Conservation (phyloP, 1,139 yeast species). For the Pichia sp. region DNA sequence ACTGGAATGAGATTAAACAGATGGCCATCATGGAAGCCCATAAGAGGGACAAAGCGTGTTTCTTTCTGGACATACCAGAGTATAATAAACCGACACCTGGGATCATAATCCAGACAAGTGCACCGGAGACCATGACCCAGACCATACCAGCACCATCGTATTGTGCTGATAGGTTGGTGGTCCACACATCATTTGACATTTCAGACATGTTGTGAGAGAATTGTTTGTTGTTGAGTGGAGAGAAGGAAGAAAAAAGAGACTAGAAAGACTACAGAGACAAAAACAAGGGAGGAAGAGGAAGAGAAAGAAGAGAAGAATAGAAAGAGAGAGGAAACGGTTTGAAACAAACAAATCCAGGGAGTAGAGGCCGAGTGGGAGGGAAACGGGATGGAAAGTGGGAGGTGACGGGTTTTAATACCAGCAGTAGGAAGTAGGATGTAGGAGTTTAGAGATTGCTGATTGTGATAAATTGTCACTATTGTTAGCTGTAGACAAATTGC, state of each 20-base stretch:
- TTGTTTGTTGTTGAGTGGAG: not conserved
- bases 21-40: slow-evolving; percentile 96
- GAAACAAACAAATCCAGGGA: not conserved
- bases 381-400: not conserved
- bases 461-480: too few species aligned
- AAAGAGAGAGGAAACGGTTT: not conserved
- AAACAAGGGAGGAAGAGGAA: not conserved
- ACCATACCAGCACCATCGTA: slow-evolving; percentile 80
- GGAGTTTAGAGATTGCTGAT: too few species aligned
- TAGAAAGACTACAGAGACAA: not conserved
- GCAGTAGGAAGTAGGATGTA: not conserved
- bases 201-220: slow-evolving; percentile 6
- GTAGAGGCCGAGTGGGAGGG: not conserved
- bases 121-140: slow-evolving; percentile 74
- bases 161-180: slow-evolving; percentile 66
- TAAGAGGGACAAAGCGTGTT: slow-evolving; percentile 83
- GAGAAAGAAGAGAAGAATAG: not conserved
- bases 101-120: slow-evolving; percentile 88
- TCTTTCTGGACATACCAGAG: slow-evolving; percentile 89
- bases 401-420: not conserved
- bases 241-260: not conserved
- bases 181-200: slow-evolving; percentile 19
- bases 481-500: too few species aligned
- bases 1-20: slow-evolving; percentile 79
- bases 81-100: slow-evolving; percentile 93